A percentile compares a stretch with the other conserved stretches of the same genome.
Conservation (phyloP, 768 basidiomycete genomes). For the Sarcodon sp. region DNA sequence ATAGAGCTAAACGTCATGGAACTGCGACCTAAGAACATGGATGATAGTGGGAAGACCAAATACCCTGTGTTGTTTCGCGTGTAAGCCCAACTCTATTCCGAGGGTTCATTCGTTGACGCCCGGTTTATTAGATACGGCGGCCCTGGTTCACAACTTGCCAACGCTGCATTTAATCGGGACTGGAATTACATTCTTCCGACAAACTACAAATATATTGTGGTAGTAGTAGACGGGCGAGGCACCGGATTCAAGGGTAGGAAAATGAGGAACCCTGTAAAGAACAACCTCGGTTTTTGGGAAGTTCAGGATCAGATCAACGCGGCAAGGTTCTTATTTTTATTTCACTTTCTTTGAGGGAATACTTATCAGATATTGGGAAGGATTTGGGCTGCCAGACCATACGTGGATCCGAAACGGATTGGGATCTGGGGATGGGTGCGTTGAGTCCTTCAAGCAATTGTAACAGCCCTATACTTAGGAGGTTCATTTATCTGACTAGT, state of each 20-base stretch:
- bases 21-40: constrained; percentile 85
- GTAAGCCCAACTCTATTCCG: constrained; percentile 20
- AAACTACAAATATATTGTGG: constrained; percentile 71
- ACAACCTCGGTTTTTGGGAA: constrained; percentile 83
- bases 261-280: constrained; percentile 79
- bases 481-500: constrained; percentile 29
- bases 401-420: constrained; percentile 80
- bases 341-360: constrained; percentile 2
- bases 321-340: constrained; percentile 45
- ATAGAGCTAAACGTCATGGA: constrained; percentile 85
- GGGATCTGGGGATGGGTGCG: constrained; percentile 98
- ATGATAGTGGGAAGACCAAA: constrained; percentile 88
- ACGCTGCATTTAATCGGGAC: constrained; percentile 51
- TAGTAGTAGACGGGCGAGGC: constrained; percentile 85
- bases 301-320: constrained; percentile 82
- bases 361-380: constrained; percentile 20
- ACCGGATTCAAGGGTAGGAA: constrained; percentile 85
- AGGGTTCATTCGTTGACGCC: not conserved
- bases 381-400: constrained; percentile 74
- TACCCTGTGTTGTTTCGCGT: constrained; percentile 91
- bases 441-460: constrained; percentile 2
- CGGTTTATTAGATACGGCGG: constrained; percentile 64
- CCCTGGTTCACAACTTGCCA: constrained; percentile 72
- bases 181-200: constrained; percentile 87
- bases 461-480: not conserved